A percentile compares a stretch with the other conserved stretches of the same genome.
phyloP scores from a whole-genome alignment of 768 basidiomycete genomes.

The Leucocoprinus leucothites region DNA sequence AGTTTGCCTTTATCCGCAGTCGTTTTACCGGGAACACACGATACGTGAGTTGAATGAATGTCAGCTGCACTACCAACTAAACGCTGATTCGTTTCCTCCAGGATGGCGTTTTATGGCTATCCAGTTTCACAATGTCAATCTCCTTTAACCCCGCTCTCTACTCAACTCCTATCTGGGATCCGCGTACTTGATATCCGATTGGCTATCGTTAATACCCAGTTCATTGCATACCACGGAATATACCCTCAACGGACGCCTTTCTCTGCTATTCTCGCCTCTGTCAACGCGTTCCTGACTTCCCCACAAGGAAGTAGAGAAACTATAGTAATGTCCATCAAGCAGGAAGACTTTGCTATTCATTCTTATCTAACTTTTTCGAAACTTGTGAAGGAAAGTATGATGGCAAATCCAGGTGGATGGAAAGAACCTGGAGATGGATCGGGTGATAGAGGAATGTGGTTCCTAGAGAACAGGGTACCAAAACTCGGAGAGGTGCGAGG shows the following conservation, averaged over 20 bases:
- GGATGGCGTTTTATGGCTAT: conserved; percentile 84
- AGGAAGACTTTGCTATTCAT: conserved; percentile 64
- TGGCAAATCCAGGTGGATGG: conserved; percentile 46
- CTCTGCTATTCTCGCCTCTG: conserved; percentile 53
- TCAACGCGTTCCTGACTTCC: conserved; percentile 64
- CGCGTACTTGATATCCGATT: conserved; percentile 82
- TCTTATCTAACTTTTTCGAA: conserved; percentile 53
- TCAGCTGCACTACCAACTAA: neutral
- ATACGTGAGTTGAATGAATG: conserved; percentile 46
- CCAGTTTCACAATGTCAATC: conserved; percentile 87
- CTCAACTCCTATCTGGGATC: conserved; percentile 75
- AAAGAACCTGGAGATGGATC: conserved; percentile 8
- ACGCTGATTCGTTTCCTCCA: conserved; percentile 19
- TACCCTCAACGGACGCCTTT: conserved; percentile 73
- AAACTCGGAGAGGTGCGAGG: conserved; percentile 82
- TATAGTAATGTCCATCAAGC: conserved; percentile 84
- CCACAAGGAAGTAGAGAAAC: conserved; percentile 63
- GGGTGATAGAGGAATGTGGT: conserved; percentile 60
- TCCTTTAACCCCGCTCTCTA: conserved; percentile 50
- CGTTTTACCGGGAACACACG: conserved; percentile 77
- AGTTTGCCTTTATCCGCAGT: conserved; percentile 64
- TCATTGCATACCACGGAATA: conserved; percentile 78
- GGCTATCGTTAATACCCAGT: conserved; percentile 47
- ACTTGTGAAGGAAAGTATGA: conserved; percentile 65
- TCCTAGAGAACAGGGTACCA: conserved; percentile 77